Percentiles rank a stretch among this genome's conserved stretches.
Conservation (phyloP, 768 basidiomycete species). For the Termitomyces sp. region DNA sequence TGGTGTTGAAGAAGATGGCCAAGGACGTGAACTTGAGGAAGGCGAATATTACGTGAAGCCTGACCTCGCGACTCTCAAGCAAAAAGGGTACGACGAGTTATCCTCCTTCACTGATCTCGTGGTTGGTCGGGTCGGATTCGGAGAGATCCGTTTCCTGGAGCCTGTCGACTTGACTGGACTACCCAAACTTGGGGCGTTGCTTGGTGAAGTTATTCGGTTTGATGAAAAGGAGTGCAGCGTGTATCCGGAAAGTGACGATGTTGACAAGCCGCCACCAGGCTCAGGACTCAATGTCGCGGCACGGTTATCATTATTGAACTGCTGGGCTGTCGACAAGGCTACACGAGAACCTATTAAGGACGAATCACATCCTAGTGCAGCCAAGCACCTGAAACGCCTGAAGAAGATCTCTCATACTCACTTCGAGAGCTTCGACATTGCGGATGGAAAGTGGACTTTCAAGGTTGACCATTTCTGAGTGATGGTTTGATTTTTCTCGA, state of each 20-base stretch:
- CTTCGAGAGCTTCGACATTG: slow-evolving; percentile 77
- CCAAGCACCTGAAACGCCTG: slow-evolving; percentile 76
- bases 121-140: slow-evolving; percentile 90
- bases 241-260: slow-evolving; percentile 87
- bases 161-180: slow-evolving; percentile 85
- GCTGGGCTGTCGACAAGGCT: slow-evolving; percentile 90
- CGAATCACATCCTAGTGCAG: slow-evolving; percentile 58
- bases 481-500: background rate
- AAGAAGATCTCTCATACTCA: slow-evolving; percentile 82
- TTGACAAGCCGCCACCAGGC: slow-evolving; percentile 79
- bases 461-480: slow-evolving; percentile 84
- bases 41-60: slow-evolving; percentile 95
- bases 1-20: slow-evolving; percentile 15
- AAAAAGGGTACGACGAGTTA: slow-evolving; percentile 69
- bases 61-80: slow-evolving; percentile 66
- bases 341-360: slow-evolving; percentile 90
- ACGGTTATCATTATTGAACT: slow-evolving; percentile 68
- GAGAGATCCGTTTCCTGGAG: slow-evolving; percentile 80
- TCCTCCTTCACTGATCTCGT: slow-evolving; percentile 71
- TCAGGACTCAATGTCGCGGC: slow-evolving; percentile 89
- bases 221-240: slow-evolving; percentile 91
- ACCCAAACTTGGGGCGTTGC: slow-evolving; percentile 71
- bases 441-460: slow-evolving; percentile 90
- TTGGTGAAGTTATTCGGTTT: slow-evolving; percentile 86
- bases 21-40: slow-evolving; percentile 50